phyloP scores from a whole-genome alignment of 352 stramenopile genomes.

The Phytophthora aleatoria region DNA sequence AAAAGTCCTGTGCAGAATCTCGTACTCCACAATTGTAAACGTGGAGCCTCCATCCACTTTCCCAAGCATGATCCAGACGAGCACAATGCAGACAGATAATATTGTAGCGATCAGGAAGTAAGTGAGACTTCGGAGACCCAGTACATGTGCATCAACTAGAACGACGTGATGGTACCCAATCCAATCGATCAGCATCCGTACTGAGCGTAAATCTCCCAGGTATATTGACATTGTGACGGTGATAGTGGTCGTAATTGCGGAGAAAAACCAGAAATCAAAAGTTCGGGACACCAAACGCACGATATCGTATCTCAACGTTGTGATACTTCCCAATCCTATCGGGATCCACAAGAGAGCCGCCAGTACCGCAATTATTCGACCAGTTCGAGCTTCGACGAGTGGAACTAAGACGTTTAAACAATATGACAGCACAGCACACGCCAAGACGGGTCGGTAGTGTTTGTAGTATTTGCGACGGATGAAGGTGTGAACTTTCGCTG shows the following conservation, averaged over 20 bases:
- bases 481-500: constrained; percentile 16
- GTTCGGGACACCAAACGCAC: constrained; percentile 35
- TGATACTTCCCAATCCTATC: constrained; percentile 34
- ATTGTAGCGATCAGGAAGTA: constrained; percentile 7
- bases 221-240: constrained; percentile 32
- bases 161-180: constrained; percentile 40
- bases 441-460: constrained; percentile 26
- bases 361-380: constrained; percentile 22
- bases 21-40: constrained; percentile 27
- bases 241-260: constrained; percentile 30
- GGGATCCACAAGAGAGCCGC: constrained; percentile 30
- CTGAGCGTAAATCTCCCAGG: constrained; percentile 33
- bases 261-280: constrained; percentile 56
- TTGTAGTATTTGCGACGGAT: constrained; percentile 27
- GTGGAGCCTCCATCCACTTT: constrained; percentile 20
- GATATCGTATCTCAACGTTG: constrained; percentile 42
- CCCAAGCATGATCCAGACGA: constrained; percentile 23
- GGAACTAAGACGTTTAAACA: constrained; percentile 28
- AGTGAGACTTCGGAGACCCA: constrained; percentile 26
- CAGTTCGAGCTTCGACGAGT: constrained; percentile 19
- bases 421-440: constrained; percentile 21
- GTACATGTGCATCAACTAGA: constrained; percentile 38
- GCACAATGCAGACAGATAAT: constrained; percentile 13
- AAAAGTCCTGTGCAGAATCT: constrained; percentile 18
- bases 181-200: constrained; percentile 34